These are phyloP conservation scores for Phytophthora uliginosa DNA, from an alignment of 352 stramenopile genomes.

Conservation along the genomic window DNA sequence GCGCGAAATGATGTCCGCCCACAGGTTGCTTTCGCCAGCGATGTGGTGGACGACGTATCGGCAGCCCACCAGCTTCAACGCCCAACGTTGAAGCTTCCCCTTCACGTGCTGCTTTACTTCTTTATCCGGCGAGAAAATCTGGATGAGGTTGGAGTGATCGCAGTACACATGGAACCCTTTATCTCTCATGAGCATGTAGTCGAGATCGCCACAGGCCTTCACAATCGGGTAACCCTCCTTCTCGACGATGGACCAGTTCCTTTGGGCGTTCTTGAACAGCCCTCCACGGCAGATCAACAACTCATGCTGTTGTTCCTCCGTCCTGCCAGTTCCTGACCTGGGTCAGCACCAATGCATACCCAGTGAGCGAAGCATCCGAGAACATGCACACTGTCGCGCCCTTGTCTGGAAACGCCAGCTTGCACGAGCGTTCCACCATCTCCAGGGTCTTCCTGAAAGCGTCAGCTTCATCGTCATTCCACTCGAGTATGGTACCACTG, in stretches of 20 bases:
- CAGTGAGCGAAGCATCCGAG: not conserved
- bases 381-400: not conserved
- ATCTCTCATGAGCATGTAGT: not conserved
- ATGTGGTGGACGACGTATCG: slow-evolving; percentile 36
- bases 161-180: slow-evolving; percentile 17
- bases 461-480: not conserved
- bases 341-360: not conserved
- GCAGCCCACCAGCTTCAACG: slow-evolving; percentile 6
- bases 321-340: too few species aligned
- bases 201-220: not conserved
- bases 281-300: not conserved
- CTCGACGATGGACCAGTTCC: not conserved
- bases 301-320: not conserved
- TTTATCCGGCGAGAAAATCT: slow-evolving; percentile 23
- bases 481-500: not conserved
- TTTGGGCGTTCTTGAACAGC: not conserved
- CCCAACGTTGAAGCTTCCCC: slow-evolving; percentile 23
- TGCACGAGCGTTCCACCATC: not conserved
- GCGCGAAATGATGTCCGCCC: slow-evolving; percentile 16
- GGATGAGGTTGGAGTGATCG: slow-evolving; percentile 27
- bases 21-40: slow-evolving; percentile 4
- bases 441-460: not conserved
- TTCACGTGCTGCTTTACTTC: slow-evolving; percentile 23
- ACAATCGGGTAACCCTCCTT: not conserved
- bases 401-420: not conserved